These are phyloP conservation scores for Periconia macrospinosa DNA, from an alignment of 2,329 filamentous ascomycete species.

Conservation along the genomic window DNA sequence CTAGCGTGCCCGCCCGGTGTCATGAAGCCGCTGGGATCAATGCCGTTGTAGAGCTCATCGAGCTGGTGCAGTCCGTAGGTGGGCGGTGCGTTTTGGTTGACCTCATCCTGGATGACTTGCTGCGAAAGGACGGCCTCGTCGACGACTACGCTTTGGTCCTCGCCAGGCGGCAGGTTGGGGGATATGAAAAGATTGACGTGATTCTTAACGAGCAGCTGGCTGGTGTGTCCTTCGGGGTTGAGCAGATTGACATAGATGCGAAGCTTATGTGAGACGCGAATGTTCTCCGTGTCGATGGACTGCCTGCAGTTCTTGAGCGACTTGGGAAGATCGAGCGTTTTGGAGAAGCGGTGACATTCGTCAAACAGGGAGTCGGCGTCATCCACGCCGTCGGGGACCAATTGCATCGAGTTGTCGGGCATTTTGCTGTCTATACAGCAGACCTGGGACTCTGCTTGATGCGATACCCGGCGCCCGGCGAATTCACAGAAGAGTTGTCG, in stretches of 20 bases:
- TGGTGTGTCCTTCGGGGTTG: slow-evolving; percentile 93
- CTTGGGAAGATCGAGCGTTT: slow-evolving; percentile 71
- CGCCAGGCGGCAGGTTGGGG: slow-evolving; percentile 85
- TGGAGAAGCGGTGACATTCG: slow-evolving; percentile 64
- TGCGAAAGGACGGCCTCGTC: slow-evolving; percentile 42
- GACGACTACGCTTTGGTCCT: slow-evolving; percentile 72
- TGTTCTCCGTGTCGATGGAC: slow-evolving; percentile 83
- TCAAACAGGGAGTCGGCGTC: slow-evolving; percentile 46
- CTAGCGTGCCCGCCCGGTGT: slow-evolving; percentile 67
- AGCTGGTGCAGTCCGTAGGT: slow-evolving; percentile 88
- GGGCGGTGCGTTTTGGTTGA: slow-evolving; percentile 75
- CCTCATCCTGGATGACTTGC: slow-evolving; percentile 56
- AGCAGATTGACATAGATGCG: slow-evolving; percentile 88
- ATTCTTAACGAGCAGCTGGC: slow-evolving; percentile 88
- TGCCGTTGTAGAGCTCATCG: slow-evolving; percentile 86
- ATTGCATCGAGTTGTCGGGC: slow-evolving; percentile 34
- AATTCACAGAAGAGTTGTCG: slow-evolving; percentile 47
- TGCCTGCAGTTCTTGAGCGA: slow-evolving; percentile 82
- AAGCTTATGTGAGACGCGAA: slow-evolving; percentile 91
- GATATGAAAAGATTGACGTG: slow-evolving; percentile 95
- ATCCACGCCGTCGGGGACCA: slow-evolving; percentile 31
- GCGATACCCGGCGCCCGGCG: slow-evolving; percentile 39
- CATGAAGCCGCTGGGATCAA: slow-evolving; percentile 80
- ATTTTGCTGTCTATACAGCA: slow-evolving; percentile 37
- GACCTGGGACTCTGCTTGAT: slow-evolving; percentile 36